Percentiles rank a stretch among this genome's conserved stretches.
phyloP scores from a whole-genome alignment of 495 filamentous ascomycete genomes.

The Aspergillus sparsus region DNA sequence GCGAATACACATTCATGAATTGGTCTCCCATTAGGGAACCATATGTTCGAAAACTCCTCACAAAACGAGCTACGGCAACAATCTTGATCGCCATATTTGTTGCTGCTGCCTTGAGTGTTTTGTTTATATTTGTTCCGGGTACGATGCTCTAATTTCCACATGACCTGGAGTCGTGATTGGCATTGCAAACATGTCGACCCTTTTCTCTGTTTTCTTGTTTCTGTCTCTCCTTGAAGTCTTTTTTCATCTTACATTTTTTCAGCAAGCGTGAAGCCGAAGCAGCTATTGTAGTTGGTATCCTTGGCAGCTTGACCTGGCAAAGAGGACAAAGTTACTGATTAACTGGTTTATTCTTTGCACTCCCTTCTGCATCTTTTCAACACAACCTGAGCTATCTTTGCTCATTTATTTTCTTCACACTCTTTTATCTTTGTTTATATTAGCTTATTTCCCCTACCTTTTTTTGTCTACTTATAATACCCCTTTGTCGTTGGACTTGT shows the following conservation, averaged over 20 bases:
- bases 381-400: constrained; percentile 12
- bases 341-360: too few species aligned
- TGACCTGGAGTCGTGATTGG: constrained; percentile 2
- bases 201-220: constrained; percentile 1
- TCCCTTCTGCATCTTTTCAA: too few species aligned
- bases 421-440: constrained; percentile 26
- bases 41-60: constrained; percentile 80
- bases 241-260: background rate
- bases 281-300: background rate
- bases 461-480: constrained; percentile 40
- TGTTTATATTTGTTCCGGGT: constrained; percentile 93
- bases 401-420: constrained; percentile 15
- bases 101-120: constrained; percentile 70
- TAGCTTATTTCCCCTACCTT: constrained; percentile 27
- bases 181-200: background rate
- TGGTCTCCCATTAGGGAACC: constrained; percentile 85
- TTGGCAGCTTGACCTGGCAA: background rate
- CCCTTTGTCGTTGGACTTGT: constrained; percentile 36
- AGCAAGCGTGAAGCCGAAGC: background rate
- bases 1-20: constrained; percentile 92
- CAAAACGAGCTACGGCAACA: constrained; percentile 76
- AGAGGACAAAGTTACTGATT: too few species aligned
- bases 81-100: constrained; percentile 70
- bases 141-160: constrained; percentile 64
- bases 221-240: background rate